These are phyloP conservation scores for Ramaria sp. DNA, from an alignment of 768 basidiomycete species.

Conservation along the genomic window DNA sequence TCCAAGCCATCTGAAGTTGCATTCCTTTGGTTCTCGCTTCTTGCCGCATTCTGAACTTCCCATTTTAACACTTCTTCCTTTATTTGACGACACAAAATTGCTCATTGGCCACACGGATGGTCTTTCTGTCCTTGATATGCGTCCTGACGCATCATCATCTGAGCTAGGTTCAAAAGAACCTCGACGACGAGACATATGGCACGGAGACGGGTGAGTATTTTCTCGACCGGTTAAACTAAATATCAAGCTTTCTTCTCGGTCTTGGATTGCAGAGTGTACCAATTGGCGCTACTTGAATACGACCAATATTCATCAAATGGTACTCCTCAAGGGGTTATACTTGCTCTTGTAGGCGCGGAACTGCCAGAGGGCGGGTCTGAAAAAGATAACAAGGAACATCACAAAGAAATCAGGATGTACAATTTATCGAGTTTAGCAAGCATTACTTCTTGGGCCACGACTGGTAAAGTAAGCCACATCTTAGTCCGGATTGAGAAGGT, in stretches of 20 bases:
- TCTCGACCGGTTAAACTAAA: background rate
- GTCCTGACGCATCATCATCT: constrained; percentile 46
- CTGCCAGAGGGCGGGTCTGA: constrained; percentile 17
- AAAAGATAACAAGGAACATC: constrained; percentile 46
- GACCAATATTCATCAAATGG: constrained; percentile 43
- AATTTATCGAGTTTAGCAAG: constrained; percentile 65
- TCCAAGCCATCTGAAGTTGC: constrained; percentile 57
- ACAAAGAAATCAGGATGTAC: constrained; percentile 63
- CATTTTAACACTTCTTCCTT: constrained; percentile 65
- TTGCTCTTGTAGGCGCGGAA: constrained; percentile 63
- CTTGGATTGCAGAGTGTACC: constrained; percentile 44
- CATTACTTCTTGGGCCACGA: constrained; percentile 62
- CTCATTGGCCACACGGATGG: constrained; percentile 75
- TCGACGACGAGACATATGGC: constrained; percentile 55
- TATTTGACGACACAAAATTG: constrained; percentile 52
- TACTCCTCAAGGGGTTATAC: constrained; percentile 60
- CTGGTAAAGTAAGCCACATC: constrained; percentile 43
- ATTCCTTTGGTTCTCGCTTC: constrained; percentile 78
- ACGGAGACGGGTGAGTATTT: constrained; percentile 56
- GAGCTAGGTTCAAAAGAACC: constrained; percentile 44
- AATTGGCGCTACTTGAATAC: constrained; percentile 64
- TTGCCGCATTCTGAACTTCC: constrained; percentile 67
- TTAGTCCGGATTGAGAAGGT: background rate
- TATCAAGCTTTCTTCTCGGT: background rate
- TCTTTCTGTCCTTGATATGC: constrained; percentile 74